phyloP scores from a whole-genome alignment of 2,329 filamentous ascomycete genomes.

The Aspergillus awamori region DNA sequence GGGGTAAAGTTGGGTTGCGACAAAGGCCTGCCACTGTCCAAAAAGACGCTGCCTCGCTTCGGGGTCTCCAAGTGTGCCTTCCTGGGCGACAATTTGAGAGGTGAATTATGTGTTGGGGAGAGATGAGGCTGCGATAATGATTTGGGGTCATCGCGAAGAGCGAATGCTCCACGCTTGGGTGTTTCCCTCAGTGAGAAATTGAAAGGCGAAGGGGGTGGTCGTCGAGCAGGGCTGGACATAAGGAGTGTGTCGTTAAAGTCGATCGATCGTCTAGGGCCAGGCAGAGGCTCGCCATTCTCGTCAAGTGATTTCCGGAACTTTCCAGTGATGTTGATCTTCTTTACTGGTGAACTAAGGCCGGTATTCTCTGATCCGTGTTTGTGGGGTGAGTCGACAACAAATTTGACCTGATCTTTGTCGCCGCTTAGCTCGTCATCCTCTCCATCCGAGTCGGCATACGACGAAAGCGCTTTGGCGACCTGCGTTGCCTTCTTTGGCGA shows the following conservation, averaged over 20 bases:
- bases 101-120: constrained; percentile 38
- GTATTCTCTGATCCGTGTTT: constrained; percentile 33
- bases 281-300: constrained; percentile 37
- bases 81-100: constrained; percentile 49
- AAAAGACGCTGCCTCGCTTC: constrained; percentile 16
- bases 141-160: constrained; percentile 27
- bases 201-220: constrained; percentile 49
- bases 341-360: constrained; percentile 39
- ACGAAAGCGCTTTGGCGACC: constrained; percentile 44
- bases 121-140: constrained; percentile 27
- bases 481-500: constrained; percentile 55
- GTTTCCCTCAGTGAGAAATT: constrained; percentile 47
- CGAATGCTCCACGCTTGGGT: constrained; percentile 38
- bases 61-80: constrained; percentile 34
- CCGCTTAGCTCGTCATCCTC: constrained; percentile 49
- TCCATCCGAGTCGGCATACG: constrained; percentile 42
- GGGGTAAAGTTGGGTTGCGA: constrained; percentile 26
- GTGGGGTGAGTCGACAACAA: constrained; percentile 38
- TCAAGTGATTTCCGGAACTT: constrained; percentile 31
- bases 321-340: constrained; percentile 35
- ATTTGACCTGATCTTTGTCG: constrained; percentile 38
- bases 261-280: constrained; percentile 32
- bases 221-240: constrained; percentile 49
- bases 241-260: constrained; percentile 38
- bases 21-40: constrained; percentile 7